Evolutionary conservation across 1,284 basidiomycete species (phyloP), one percentile per base, ranked within the genome.

Genomic region (Gastroboletus turbinatus): DNA sequence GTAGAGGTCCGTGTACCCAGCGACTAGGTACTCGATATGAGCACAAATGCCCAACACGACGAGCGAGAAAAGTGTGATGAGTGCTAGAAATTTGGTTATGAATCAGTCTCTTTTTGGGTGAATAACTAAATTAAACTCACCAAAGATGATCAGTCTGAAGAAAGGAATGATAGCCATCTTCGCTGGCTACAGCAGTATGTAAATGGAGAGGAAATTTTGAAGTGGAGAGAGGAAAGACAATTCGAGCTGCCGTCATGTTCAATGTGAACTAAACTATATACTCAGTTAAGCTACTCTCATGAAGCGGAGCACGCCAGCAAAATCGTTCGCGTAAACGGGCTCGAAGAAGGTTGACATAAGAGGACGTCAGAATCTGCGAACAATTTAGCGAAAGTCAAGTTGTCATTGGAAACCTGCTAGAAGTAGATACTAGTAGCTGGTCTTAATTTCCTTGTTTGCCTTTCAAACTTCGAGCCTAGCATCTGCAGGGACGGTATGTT

Each of bases 91-190:
- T 14, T 21, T 30, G 5, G 45, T 57, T n/a, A 55, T 50, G n/a
- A 5, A 13, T 21, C 21, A 2, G 32, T 29, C 25, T 14, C n/a
- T 21, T 25, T 21, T 29, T 14, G 8, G 21, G 4, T 23, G 11
- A 39, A 39, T 6, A n/a, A 11, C 6, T 21, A 32, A 17, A 23
- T 11, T 1, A 10, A 27, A 42, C 69, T 55, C 46, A 73, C 70
- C 27, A 29, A 69, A 67, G n/a, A 60, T 5, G 29, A 52, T 40
- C 8, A 36, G 30, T 51, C 67, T 67, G 44, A 73, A 27, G 29
- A 50, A 61, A 55, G 63, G 59, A 61, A 69, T 53, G 67, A 61
- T 19, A 16, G 59, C 57, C 65, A 68, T 67, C 45, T 52, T 62
- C 5, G 32, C 49, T 51, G 52, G 36, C 49, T 46, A 48, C 17